phyloP scores from a whole-genome alignment of 129 eudicot species.

The Lonicera japonica region DNA sequence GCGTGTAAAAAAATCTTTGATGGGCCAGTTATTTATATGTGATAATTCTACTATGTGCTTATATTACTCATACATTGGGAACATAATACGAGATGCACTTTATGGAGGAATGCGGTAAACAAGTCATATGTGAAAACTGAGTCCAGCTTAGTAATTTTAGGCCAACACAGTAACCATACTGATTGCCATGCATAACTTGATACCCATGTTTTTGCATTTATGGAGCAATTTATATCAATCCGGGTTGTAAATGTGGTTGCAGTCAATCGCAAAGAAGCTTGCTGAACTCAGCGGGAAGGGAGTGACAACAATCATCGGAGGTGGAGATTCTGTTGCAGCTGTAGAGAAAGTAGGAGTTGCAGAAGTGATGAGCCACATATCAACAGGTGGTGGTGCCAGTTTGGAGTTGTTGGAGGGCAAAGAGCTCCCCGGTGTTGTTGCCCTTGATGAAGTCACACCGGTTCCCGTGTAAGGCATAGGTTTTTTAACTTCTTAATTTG shows the following conservation, averaged over 20 bases:
- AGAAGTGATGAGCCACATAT: conserved; percentile 65
- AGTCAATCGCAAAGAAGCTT: conserved; percentile 57
- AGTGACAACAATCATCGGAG: conserved; percentile 61
- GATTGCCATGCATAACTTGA: not conserved
- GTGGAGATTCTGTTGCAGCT: conserved; percentile 69
- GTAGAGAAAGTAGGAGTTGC: conserved; percentile 80
- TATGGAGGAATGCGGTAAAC: too few relatives aligned
- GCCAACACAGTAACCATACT: not conserved
- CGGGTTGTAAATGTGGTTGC: conserved; percentile 14
- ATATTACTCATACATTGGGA: too few relatives aligned
- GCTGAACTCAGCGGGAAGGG: conserved; percentile 51
- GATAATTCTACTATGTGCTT: too few relatives aligned
- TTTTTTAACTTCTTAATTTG: conserved; percentile 14
- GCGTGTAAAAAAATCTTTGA: too few relatives aligned
- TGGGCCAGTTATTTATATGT: too few relatives aligned
- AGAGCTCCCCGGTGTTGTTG: conserved; percentile 56
- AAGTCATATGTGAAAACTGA: too few relatives aligned
- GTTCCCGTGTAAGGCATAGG: conserved; percentile 52
- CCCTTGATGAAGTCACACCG: conserved; percentile 51
- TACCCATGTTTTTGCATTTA: not conserved
- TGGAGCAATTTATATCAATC: not conserved
- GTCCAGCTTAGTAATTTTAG: not conserved
- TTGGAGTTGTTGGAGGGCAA: conserved; percentile 72
- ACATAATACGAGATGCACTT: too few relatives aligned
- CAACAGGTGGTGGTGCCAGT: conserved; percentile 81